Percentiles rank a stretch among this genome's conserved stretches.
Conservation (phyloP, 73 alveolate species). For the Tetrahymena borealis region DNA sequence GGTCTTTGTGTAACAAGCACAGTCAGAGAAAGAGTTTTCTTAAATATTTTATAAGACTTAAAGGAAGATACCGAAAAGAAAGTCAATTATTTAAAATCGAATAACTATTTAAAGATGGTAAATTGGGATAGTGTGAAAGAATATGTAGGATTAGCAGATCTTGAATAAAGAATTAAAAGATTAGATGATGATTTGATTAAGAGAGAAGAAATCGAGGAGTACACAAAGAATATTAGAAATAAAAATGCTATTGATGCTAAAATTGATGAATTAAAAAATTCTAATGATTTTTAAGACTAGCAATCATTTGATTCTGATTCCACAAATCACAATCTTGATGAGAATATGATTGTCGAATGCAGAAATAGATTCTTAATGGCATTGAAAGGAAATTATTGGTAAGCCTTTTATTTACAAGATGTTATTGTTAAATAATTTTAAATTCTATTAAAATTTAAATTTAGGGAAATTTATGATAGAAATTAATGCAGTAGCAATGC, state of each 20-base stretch:
- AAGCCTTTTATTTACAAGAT: neutral
- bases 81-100: neutral
- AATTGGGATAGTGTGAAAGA: neutral
- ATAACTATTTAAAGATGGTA: neutral
- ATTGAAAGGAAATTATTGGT: constrained; percentile 58
- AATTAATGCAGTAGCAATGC: constrained; percentile 29
- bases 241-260: constrained; percentile 15
- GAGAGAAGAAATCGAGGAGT: constrained; percentile 35
- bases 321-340: constrained; percentile 27
- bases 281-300: constrained; percentile 5
- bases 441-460: neutral
- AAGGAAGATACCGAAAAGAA: constrained; percentile 39
- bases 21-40: constrained; percentile 21
- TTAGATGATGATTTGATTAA: constrained; percentile 4
- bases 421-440: neutral
- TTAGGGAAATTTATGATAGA: constrained; percentile 21
- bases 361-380: constrained; percentile 55
- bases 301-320: neutral
- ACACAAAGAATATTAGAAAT: constrained; percentile 21
- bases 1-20: constrained; percentile 23
- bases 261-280: constrained; percentile 14
- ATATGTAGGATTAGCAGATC: neutral
- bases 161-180: neutral
- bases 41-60: constrained; percentile 32
- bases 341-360: constrained; percentile 41